Conservation (phyloP, 768 basidiomycete genomes). For the Termitomyces sp. region DNA sequence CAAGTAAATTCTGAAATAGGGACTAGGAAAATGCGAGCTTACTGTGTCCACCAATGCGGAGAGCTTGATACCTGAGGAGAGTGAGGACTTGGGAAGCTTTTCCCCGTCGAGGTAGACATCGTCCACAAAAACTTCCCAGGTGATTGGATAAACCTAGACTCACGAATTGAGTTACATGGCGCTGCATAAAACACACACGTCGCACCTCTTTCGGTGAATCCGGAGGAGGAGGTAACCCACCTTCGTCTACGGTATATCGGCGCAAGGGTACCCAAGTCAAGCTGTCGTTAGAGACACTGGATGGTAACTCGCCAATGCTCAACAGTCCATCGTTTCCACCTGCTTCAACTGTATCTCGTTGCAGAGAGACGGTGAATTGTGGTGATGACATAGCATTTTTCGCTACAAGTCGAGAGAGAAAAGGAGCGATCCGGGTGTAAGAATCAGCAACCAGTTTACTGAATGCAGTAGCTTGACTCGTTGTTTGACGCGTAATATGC, state of each 20-base stretch:
- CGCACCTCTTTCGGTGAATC: slow-evolving; percentile 57
- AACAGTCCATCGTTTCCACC: slow-evolving; percentile 64
- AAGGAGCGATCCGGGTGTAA: slow-evolving; percentile 37
- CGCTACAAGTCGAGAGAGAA: slow-evolving; percentile 41
- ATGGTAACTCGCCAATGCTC: slow-evolving; percentile 62
- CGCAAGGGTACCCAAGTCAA: slow-evolving; percentile 67
- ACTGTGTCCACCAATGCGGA: slow-evolving; percentile 75
- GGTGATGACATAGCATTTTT: slow-evolving; percentile 32
- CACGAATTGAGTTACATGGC: slow-evolving; percentile 4
- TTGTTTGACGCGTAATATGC: slow-evolving; percentile 11
- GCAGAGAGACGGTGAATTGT: slow-evolving; percentile 55
- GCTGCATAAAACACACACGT: neutral
- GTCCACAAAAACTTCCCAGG: slow-evolving; percentile 72
- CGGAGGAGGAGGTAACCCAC: slow-evolving; percentile 49
- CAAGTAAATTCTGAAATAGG: neutral
- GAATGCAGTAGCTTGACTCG: slow-evolving; percentile 1
- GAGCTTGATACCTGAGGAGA: slow-evolving; percentile 44
- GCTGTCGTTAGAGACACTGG: slow-evolving; percentile 36
- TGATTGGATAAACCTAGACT: slow-evolving; percentile 52
- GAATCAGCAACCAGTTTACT: slow-evolving; percentile 33
- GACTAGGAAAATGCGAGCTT: slow-evolving; percentile 12
- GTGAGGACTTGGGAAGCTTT: slow-evolving; percentile 49
- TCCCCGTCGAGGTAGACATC: slow-evolving; percentile 67
- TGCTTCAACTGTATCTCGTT: slow-evolving; percentile 63
- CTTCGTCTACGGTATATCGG: slow-evolving; percentile 42